Base-by-base conservation (phyloP, 352 stramenopile genomes). In the Bremia lactucae region DNA sequence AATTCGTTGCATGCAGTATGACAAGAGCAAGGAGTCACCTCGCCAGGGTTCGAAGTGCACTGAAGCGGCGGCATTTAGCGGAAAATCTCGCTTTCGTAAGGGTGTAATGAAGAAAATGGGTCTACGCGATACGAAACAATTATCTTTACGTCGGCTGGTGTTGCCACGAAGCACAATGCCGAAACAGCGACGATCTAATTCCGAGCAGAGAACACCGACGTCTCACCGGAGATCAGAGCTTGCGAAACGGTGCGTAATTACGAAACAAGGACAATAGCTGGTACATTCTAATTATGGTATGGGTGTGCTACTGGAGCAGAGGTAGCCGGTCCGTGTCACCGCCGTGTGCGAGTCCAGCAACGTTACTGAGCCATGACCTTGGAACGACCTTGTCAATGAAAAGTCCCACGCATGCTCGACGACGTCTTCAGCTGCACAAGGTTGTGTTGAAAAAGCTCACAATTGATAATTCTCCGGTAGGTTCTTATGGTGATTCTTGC, bases 321-420 rank as follows among this genome's bases (percentile, higher is more conserved):
- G 36, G 31, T 14, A 60, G 35, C 40, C 26, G 52, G 35, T 62
- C 56, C 6, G 31, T 44, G 19, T 58, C 52, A 6, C 54, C 62
- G 2, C 60, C 59, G 11, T 64, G 66, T 55, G 42, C 51, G 16
- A 78, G 62, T 49, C 67, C 67, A 16, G 64, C 61, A 6, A 68
- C 62, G 18, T 34, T 59, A 23, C 41, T 78, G 26, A 68, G 62
- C 11, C 49, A 43, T 10, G 58, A 58, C 37, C 63, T 77, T 44
- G 56, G 54, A 21, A 20, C 49, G 23, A 71, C 46, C 13, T 36
- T 78, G 45, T 66, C 61, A 11, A 66, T 78, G 48, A 51, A 45
- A 37, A 75, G 57, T 37, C 67, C 66, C 7, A 25, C 44, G 9
- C 25, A 26, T 31, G 37, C 29, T 49, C 46, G 36, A 11, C 21